Conservation (phyloP, 371 early-diverging fungal species). For the Haplosporangium sp. region DNA sequence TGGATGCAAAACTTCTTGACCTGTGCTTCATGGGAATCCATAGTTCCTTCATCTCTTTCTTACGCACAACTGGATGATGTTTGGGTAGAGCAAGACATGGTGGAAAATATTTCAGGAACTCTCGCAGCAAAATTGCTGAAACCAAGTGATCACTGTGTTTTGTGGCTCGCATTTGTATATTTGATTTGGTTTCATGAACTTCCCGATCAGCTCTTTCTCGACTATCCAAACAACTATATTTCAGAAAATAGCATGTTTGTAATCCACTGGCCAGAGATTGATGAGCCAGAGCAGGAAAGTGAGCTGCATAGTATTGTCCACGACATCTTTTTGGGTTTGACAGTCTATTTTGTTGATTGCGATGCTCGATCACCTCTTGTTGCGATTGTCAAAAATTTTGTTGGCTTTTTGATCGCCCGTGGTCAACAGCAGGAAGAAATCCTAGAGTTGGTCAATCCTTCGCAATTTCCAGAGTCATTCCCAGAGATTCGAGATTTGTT, state of each 20-base stretch:
- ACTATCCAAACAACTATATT: slow-evolving; percentile 31
- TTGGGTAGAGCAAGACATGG: slow-evolving; percentile 47
- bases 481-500: slow-evolving; percentile 37
- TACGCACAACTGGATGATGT: slow-evolving; percentile 35
- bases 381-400: slow-evolving; percentile 44
- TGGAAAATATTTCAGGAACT: slow-evolving; percentile 35
- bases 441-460: slow-evolving; percentile 37
- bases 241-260: slow-evolving; percentile 26
- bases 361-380: slow-evolving; percentile 30
- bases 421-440: slow-evolving; percentile 30
- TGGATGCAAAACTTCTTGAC: slow-evolving; percentile 50
- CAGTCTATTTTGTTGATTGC: slow-evolving; percentile 38
- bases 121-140: slow-evolving; percentile 29
- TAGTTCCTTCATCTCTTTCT: slow-evolving; percentile 29
- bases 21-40: slow-evolving; percentile 23
- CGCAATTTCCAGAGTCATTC: slow-evolving; percentile 20
- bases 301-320: slow-evolving; percentile 44
- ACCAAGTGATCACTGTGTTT: slow-evolving; percentile 34
- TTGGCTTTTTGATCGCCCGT: slow-evolving; percentile 39
- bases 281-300: slow-evolving; percentile 35
- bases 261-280: slow-evolving; percentile 37
- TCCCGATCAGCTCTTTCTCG: slow-evolving; percentile 32
- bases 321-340: slow-evolving; percentile 46
- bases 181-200: slow-evolving; percentile 52
- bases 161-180: slow-evolving; percentile 45